Evolutionary conservation across 805 yeast species (phyloP), one percentile per base, ranked within the genome.

Genomic region (Saccharomyces mikatae): DNA sequence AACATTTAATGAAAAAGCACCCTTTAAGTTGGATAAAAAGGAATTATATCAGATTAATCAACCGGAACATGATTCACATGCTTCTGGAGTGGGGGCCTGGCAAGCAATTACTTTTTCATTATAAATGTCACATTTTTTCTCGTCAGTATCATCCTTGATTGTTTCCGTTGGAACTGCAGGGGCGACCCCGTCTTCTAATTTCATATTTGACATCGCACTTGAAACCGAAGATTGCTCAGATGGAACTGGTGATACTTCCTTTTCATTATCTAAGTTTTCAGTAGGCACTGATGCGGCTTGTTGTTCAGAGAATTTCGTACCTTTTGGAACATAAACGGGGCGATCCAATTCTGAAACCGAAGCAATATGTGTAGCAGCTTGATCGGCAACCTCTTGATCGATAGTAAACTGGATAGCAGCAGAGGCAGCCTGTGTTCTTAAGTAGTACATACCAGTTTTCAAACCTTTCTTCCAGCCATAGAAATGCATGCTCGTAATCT

Each of bases 21-120:
- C 44, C 21, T 17, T 4, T 4, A 17, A 8, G 44, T 17, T 17
- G 9, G 17, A 36, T 17, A 36, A 21, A 4, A 17, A 36, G 6
- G 10, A n/a, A 10, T n/a, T 17, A 10, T 3, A 17, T 8, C 17
- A n/a, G 22, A 36, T 9, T 17, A 36, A 54, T 73, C 75, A 94
- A 77, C 98, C 98, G 56, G 98, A 92, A 78, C 99, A 94, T 98
- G 94, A 94, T 69, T 92, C 92, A 76, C 99, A 92, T 51, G 98
- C 83, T 76, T 89, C 98, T 56, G 97, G 97, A 76, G 94, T 92
- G 71, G 87, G 84, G 71, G 94, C 90, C 54, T 97, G 96, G 78
- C 99, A 92, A 36, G 97, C 97, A 74, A 92, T 83, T 32, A 87
- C 98, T 74, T 91, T 86, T 27, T 96, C 86, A 72, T 92, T 89